Base-by-base conservation (phyloP, 441 rosid species). In the Cnidoscolus chayamansa region DNA sequence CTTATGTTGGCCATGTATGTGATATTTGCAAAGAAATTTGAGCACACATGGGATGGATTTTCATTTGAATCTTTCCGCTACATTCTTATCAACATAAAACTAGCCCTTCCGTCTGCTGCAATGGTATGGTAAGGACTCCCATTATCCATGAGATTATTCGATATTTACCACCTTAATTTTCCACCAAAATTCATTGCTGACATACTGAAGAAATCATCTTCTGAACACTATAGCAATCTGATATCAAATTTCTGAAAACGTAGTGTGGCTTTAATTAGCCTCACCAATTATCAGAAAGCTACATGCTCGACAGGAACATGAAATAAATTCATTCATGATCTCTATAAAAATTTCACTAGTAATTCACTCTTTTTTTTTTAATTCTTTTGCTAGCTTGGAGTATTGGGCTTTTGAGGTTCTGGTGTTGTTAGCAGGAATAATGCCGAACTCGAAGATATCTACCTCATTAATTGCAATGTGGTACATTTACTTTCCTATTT, bases 341-440 rank as follows among this genome's bases (percentile, higher is more conserved):
- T 11, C 15, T 12, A 51, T 15, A 4, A 2, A 50, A 50, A 15
- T 12, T 16, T 51, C 56, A 2, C 55, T 50, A 50, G 5, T 50
- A 15, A 51, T 51, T 0, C 0, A 51, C 17, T 51, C 3, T 51
- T 16, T 5, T 51, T 16, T 51, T 57, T 3, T 5, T 48, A 37
- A 19, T 65, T 50, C 15, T 57, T 17, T 66, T 25, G 45, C 43
- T 76, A 88, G 98, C 74, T 75, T 93, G 78, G 97, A 89, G 74
- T 86, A 81, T 35, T 86, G 95, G 92, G 92, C 91, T n/a, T 88
- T 87, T 51, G 88, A 90, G 84, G 69, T 84, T 48, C 80, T 93
- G 56, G 97, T 90, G 49, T 69, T 90, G 55, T 65, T 90, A 31
- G 97, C 92, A 47, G 94, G 97, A 54, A 0, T 83, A 47, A 86